Evolutionary conservation across 768 basidiomycete genomes (phyloP), one percentile per base, ranked within the genome.

Genomic region (Lanmaoa pseudosensibilis): DNA sequence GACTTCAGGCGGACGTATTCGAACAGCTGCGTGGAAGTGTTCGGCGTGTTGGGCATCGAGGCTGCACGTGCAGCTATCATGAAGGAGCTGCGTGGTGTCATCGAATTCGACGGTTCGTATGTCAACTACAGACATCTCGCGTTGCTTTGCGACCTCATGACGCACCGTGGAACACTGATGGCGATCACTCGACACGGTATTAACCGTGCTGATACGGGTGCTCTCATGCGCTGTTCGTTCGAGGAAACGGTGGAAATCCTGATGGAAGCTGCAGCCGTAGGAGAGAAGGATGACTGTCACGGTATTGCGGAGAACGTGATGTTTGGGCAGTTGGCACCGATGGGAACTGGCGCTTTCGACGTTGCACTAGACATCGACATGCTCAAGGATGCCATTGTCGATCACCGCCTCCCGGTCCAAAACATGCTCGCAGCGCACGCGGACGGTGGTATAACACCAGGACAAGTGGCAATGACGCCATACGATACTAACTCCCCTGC

Each of bases 131-230:
- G 97, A 52, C 97, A 99, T 74, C 81, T 98, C 47, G 92, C 94
- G 2, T 79, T 99, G n/a, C 83, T 99, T 27, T 95, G 94, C 74
- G 96, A 99, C 72, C 78, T 98, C 52, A 99, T 99, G 97, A 98
- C 95, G 12, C 92, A 96, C 67, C 90, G 93, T 41, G 97, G 97
- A 27, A 70, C 82, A 3, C 81, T 99, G 47, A 98, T 98, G 95
- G 92, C 95, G 5, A 99, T 99, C 74, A 99, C 97, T 51, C 94
- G 97, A 38, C 97, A 99, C 67, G 97, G 97, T 72, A 99, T 99
- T 75, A 99, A 99, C 74, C 88, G 97, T 46, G 90, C 95, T 25
- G 97, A 99, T 65, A 98, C 97, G n/a, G 97, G 97, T 19, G 96
- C 97, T 5, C 80, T 99, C 51, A 98, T 98, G 89, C 81, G 97